Conservation (phyloP, 345 rosid species). For the Euphorbia tirucalli region DNA sequence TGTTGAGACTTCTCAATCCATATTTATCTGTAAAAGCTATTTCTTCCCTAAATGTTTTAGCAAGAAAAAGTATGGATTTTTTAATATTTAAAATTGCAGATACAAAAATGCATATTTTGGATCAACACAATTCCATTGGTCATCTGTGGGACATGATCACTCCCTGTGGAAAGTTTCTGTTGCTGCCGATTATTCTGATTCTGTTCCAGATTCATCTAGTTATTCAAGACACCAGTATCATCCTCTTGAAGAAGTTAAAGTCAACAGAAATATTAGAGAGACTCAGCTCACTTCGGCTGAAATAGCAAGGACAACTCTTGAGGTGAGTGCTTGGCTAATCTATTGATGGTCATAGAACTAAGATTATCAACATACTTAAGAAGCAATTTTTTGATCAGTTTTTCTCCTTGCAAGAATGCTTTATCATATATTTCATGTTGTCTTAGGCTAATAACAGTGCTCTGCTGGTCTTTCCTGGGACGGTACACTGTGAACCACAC, state of each 20-base stretch:
- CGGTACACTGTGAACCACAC: constrained; percentile 81
- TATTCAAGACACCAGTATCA: constrained; percentile 54
- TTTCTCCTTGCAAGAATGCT: constrained; percentile 7
- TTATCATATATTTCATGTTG: constrained; percentile 22
- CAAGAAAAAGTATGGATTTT: background rate
- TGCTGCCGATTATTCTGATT: constrained; percentile 97
- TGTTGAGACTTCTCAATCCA: background rate
- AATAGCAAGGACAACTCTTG: constrained; percentile 79
- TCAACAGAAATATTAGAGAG: constrained; percentile 52
- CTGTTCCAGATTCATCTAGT: constrained; percentile 82
- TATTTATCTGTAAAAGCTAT: background rate
- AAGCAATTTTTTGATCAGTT: background rate
- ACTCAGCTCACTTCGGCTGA: constrained; percentile 72
- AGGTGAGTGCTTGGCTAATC: constrained; percentile 43
- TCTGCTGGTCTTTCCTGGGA: constrained; percentile 81
- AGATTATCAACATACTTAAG: constrained; percentile 6
- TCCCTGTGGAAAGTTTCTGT: constrained; percentile 75
- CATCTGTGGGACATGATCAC: constrained; percentile 49
- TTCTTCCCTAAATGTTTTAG: background rate
- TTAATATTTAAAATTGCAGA: constrained; percentile 38
- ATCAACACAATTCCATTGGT: constrained; percentile 53
- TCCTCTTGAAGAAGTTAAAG: constrained; percentile 85
- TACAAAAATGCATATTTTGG: constrained; percentile 52
- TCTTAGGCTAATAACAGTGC: constrained; percentile 69
- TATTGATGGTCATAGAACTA: background rate